Evolutionary conservation across 495 filamentous ascomycete species (phyloP), one percentile per base, ranked within the genome.

Genomic region (Aspergillus egyptiacus): DNA sequence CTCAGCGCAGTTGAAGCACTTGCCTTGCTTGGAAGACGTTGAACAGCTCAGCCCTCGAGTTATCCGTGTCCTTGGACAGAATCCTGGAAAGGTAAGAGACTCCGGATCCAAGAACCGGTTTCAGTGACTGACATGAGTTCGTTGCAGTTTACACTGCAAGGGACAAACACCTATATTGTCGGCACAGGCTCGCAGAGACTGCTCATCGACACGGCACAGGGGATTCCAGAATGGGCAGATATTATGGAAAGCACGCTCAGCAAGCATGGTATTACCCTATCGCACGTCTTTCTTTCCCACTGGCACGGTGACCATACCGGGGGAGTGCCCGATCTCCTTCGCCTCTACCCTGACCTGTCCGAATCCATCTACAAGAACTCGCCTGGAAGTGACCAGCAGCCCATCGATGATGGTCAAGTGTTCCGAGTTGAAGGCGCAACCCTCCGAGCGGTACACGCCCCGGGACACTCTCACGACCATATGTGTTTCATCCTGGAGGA

Each of bases 251-350:
- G 54, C 0, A 54, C 50, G 7, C 51, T 66, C 7, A 14, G 39
- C 9, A 34, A 59, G 18, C 24, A 27, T 3, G 66, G 76, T 6
- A 70, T 82, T 37, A 59, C 65, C 1, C 66, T 94, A 17, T 64
- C 72, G 10, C 57, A 63, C 10, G 75, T 79, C 1, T 67, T 95
- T 11, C 68, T 94, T 14, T 89, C 89, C 0, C 89, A 95, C 64
- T 86, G 86, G 83, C 89, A 95, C 64, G 75, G 69, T 17, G 89
- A 95, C 61, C 89, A 95, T 56, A 73, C 76, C 6, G 79, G 79
- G 11, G 89, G 89, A 5, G 76, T 93, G 20, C 53, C 66, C 1
- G 78, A 89, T 45, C 70, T 91, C 0, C 61, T 81, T 1, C 48
- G 65, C 2, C 36, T 74, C 2, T 81, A 73, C 39, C 81, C 85